A percentile compares a stretch with the other conserved stretches of the same genome.
Evolutionary conservation across 495 filamentous ascomycete species (phyloP).

Genomic region (Penicillium arizonense): DNA sequence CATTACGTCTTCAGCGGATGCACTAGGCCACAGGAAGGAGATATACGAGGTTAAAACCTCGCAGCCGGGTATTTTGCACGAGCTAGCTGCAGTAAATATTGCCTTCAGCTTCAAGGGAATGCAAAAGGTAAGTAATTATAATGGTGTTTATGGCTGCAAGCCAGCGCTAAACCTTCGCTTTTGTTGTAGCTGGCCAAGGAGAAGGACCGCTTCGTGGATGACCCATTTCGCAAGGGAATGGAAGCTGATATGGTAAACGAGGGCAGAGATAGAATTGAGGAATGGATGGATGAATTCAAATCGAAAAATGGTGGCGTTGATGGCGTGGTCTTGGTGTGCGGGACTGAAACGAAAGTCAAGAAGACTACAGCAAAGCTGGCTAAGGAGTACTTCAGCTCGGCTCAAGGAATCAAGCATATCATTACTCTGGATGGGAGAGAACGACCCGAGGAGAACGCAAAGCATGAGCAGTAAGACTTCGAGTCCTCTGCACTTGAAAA

Average conservation of each 20-base stretch:
- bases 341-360: slow-evolving; percentile 3
- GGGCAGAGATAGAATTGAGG: slow-evolving; percentile 3
- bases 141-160: neutral
- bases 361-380: neutral
- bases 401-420: slow-evolving; percentile 2
- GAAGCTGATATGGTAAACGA: slow-evolving; percentile 2
- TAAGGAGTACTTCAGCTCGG: slow-evolving; percentile 1
- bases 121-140: slow-evolving; percentile 15
- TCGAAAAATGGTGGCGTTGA: slow-evolving; percentile 6
- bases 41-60: slow-evolving; percentile 12
- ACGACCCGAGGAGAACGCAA: neutral
- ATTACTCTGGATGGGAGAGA: slow-evolving; percentile 5
- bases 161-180: neutral
- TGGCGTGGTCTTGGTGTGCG: slow-evolving; percentile 5
- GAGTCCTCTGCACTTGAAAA: neutral
- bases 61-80: neutral
- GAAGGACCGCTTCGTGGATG: slow-evolving; percentile 20
- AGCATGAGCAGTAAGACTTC: slow-evolving; percentile 11
- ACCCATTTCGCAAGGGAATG: slow-evolving; percentile 13
- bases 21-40: slow-evolving; percentile 6
- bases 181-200: slow-evolving; percentile 1
- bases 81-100: slow-evolving; percentile 22
- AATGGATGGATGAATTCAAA: slow-evolving; percentile 9
- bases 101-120: slow-evolving; percentile 30
- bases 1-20: slow-evolving; percentile 22